phyloP scores from a whole-genome alignment of 108 stramenopile genomes.

The Ochromonas danica region DNA sequence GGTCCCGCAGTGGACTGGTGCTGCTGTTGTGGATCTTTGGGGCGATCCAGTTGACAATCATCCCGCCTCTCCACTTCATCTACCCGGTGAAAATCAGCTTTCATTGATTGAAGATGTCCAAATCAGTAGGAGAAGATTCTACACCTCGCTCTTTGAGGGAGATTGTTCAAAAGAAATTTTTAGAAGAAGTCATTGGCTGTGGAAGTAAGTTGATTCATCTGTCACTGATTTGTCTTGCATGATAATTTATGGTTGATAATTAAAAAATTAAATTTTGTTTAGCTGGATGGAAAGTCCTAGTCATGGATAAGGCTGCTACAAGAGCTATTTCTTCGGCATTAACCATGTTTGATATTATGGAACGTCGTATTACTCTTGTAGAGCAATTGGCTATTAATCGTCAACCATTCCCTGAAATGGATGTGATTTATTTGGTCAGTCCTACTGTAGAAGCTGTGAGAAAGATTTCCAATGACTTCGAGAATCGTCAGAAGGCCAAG shows the following conservation, averaged over 20 bases:
- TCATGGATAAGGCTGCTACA: slow-evolving; percentile 57
- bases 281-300: slow-evolving; percentile 57
- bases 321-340: slow-evolving; percentile 56
- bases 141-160: slow-evolving; percentile 6
- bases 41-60: too few species aligned
- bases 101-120: too few species aligned
- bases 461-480: slow-evolving; percentile 67
- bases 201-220: background rate
- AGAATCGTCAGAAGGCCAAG: slow-evolving; percentile 58
- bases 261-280: background rate
- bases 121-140: background rate
- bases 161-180: slow-evolving; percentile 34
- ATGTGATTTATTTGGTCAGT: slow-evolving; percentile 77
- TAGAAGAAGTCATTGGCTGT: slow-evolving; percentile 29
- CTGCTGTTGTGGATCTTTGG: too few species aligned
- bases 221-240: background rate
- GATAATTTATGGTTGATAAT: background rate
- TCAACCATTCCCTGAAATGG: slow-evolving; percentile 88
- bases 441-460: slow-evolving; percentile 73
- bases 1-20: too few species aligned
- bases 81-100: too few species aligned
- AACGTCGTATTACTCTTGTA: slow-evolving; percentile 74
- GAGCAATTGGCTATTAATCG: slow-evolving; percentile 78
- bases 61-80: too few species aligned
- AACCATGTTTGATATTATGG: slow-evolving; percentile 65